Conservation (phyloP, 2,329 filamentous ascomycete genomes). For the Aspergillus clavatus region DNA sequence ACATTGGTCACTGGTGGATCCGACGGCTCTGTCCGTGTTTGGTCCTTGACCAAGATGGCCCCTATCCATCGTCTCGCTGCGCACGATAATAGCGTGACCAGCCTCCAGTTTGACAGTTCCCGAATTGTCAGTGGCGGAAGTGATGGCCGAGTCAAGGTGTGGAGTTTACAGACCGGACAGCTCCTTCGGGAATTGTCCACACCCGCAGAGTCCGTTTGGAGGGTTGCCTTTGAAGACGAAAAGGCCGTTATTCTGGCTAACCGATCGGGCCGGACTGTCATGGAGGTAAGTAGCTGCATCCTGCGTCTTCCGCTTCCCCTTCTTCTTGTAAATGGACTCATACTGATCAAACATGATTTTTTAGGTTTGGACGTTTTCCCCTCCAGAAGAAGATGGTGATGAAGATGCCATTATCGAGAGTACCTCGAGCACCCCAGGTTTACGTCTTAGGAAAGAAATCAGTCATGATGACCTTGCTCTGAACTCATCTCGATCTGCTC, state of each 20-base stretch:
- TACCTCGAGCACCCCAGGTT: constrained; percentile 30
- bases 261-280: constrained; percentile 78
- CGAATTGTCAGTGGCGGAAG: constrained; percentile 93
- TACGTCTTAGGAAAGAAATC: constrained; percentile 18
- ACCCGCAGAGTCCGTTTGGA: constrained; percentile 92
- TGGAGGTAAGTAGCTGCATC: constrained; percentile 68
- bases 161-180: constrained; percentile 89
- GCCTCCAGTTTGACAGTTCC: constrained; percentile 92
- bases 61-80: constrained; percentile 92
- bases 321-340: not conserved
- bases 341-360: constrained; percentile 23
- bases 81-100: constrained; percentile 97
- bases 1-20: constrained; percentile 94
- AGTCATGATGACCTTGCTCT: constrained; percentile 9
- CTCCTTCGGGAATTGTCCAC: constrained; percentile 86
- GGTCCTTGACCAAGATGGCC: constrained; percentile 85
- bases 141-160: constrained; percentile 97
- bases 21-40: constrained; percentile 92
- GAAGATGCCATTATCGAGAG: constrained; percentile 27
- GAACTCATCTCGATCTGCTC: constrained; percentile 3
- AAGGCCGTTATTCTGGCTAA: constrained; percentile 95
- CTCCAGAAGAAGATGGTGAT: constrained; percentile 39
- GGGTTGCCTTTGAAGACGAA: constrained; percentile 96
- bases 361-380: constrained; percentile 92
- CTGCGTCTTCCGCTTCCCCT: not conserved